Base-by-base conservation (phyloP, 1,139 yeast genomes). In the Candida labiduridarum region DNA sequence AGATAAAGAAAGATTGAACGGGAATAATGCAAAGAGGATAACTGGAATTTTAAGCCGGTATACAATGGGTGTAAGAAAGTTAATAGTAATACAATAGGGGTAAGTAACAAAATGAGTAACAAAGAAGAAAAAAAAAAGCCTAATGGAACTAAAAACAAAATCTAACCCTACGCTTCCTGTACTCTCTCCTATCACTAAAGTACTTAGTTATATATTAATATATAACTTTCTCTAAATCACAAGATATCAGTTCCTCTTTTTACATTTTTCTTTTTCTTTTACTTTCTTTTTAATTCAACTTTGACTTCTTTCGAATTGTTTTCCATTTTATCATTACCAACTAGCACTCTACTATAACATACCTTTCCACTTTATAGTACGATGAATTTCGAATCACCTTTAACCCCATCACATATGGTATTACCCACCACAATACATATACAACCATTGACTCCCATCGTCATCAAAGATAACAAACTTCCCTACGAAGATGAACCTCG, bases 401-500 rank as follows among this genome's bases (percentile, higher is more conserved):
- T 38, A 27, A 18, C 40, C 6, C 47, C 33, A 6, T 15, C 15
- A 1, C 31, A 22, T 27, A 15, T 40, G 2, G 44, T 12, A 8
- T 31, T 43, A 14, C 51, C 53, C 10, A 8, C 47, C 18, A 48
- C 54, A 11, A 41, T 51, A 22, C 49, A 51, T 31, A 49, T 44
- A 10, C 50, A 49, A 43, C 54, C 54, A 10, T 39, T 51, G 38
- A 35, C 22, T 30, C 54, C 54, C 14, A 47, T 42, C 8, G 14
- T 40, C 1, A 40, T 31, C 38, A 43, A 40, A 18, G 29, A 16
- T 11, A 39, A 16, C 18, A 38, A 38, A 38, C 41, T 38, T 3
- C 41, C 22, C 10, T 38, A 22, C 18, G 41, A 36, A 15, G 19
- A 33, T n/a, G 25, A 49, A 16, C 39, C 42, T 18, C 11, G 22